Evolutionary conservation across 176 grass and related monocot species (phyloP).

Genomic region (Elaeis guineensis): DNA sequence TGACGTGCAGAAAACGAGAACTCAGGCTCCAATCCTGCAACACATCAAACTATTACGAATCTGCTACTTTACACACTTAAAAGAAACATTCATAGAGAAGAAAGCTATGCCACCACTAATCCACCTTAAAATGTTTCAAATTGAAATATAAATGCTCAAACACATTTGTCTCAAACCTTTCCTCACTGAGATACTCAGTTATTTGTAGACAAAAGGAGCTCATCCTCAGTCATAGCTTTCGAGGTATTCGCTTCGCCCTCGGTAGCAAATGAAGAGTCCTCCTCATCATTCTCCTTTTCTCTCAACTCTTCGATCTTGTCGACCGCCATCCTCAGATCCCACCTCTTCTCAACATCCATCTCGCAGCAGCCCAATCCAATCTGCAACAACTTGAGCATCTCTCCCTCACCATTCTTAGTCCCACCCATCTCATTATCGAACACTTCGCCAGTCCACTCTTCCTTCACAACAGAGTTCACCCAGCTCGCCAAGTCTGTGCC

Average conservation of each 20-base stretch:
- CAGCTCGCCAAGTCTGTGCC: slow-evolving; percentile 56
- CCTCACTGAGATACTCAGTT: background rate
- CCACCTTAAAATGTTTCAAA: too few species aligned
- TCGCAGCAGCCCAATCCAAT: slow-evolving; percentile 84
- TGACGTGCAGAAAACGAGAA: too few species aligned
- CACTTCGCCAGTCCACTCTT: slow-evolving; percentile 70
- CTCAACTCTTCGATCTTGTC: slow-evolving; percentile 57
- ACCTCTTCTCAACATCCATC: slow-evolving; percentile 29
- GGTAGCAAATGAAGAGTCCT: slow-evolving; percentile 16
- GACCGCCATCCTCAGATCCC: slow-evolving; percentile 45
- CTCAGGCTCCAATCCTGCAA: too few species aligned
- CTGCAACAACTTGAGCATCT: slow-evolving; percentile 88
- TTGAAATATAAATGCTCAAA: background rate
- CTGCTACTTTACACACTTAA: too few species aligned
- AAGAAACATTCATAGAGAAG: too few species aligned
- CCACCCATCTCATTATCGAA: slow-evolving; percentile 58
- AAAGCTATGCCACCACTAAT: too few species aligned
- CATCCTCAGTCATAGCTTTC: background rate
- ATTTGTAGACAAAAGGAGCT: too few species aligned
- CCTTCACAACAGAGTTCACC: slow-evolving; percentile 73
- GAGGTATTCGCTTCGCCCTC: slow-evolving; percentile 12
- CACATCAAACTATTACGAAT: too few species aligned
- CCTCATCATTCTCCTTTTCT: slow-evolving; percentile 29
- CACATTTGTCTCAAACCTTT: background rate
- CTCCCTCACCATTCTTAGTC: slow-evolving; percentile 39